Evolutionary conservation across 768 basidiomycete genomes (phyloP).

Genomic region (Dictyophora rubrovolvata): DNA sequence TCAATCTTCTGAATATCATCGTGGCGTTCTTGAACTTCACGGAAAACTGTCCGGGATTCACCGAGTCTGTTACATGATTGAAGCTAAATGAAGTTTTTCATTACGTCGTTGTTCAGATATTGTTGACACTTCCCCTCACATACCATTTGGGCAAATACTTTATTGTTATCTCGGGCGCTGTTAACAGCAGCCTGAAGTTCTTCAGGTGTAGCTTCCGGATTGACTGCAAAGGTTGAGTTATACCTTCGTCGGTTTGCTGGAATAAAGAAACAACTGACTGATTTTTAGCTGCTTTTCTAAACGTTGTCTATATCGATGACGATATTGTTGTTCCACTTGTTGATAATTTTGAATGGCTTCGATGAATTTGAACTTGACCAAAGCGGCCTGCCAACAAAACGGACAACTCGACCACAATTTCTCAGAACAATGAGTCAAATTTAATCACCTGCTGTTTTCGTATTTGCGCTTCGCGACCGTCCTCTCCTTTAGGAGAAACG

Average conservation of each 20-base stretch:
- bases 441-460: conserved; percentile 62
- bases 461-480: conserved; percentile 52
- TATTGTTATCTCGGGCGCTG: conserved; percentile 26
- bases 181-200: conserved; percentile 30
- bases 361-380: conserved; percentile 61
- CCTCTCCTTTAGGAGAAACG: conserved; percentile 37
- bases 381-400: conserved; percentile 32
- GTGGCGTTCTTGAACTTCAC: conserved; percentile 84
- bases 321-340: conserved; percentile 59
- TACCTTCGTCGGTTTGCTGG: background rate
- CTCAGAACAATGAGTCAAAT: background rate
- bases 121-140: background rate
- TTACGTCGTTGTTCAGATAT: background rate
- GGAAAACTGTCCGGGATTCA: conserved; percentile 69
- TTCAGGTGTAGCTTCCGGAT: conserved; percentile 32
- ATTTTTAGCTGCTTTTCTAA: conserved; percentile 72
- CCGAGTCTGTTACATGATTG: conserved; percentile 69
- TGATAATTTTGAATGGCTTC: conserved; percentile 74
- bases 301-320: conserved; percentile 51
- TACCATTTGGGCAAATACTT: conserved; percentile 75
- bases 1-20: conserved; percentile 80
- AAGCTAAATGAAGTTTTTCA: conserved; percentile 33
- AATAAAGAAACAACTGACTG: conserved; percentile 29
- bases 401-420: background rate
- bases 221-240: conserved; percentile 16